phyloP scores from a whole-genome alignment of 1,284 basidiomycete species.

The Microbotryum intermedium region DNA sequence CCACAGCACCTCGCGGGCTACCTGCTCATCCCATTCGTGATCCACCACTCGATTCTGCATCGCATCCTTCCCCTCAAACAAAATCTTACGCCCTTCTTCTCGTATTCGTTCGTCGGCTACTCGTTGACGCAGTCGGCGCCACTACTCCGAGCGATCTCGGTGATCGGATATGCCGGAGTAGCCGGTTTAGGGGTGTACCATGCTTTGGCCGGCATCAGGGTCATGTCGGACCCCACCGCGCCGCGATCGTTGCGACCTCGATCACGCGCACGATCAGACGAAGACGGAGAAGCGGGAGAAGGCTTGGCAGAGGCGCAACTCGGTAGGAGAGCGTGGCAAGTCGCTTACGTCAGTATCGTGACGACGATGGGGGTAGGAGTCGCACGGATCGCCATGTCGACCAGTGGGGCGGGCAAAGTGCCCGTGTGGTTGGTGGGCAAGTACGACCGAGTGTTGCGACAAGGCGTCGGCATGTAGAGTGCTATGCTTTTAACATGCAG shows the following conservation, averaged over 20 bases:
- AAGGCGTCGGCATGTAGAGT: too few relatives aligned
- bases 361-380: slow-evolving; percentile 11
- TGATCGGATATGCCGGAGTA: slow-evolving; percentile 20
- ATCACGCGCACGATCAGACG: neutral
- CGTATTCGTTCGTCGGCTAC: slow-evolving; percentile 30
- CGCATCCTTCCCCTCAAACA: slow-evolving; percentile 29
- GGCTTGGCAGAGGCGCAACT: neutral
- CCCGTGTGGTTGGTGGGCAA: slow-evolving; percentile 13
- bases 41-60: slow-evolving; percentile 28
- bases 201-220: slow-evolving; percentile 23
- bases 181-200: slow-evolving; percentile 24
- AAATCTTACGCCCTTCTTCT: slow-evolving; percentile 30
- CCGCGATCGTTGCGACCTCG: slow-evolving; percentile 14
- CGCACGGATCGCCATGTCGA: slow-evolving; percentile 12
- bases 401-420: slow-evolving; percentile 7
- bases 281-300: neutral
- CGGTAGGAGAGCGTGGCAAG: slow-evolving; percentile 19
- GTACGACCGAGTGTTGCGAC: slow-evolving; percentile 14
- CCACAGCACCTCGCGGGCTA: slow-evolving; percentile 29
- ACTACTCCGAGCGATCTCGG: slow-evolving; percentile 5
- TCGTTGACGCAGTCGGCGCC: slow-evolving; percentile 16
- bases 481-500: too few relatives aligned
- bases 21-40: slow-evolving; percentile 26
- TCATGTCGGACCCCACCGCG: slow-evolving; percentile 12
- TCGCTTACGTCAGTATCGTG: slow-evolving; percentile 5